phyloP scores from a whole-genome alignment of 2,329 filamentous ascomycete species.

The Phialemoniopsis sp. region DNA sequence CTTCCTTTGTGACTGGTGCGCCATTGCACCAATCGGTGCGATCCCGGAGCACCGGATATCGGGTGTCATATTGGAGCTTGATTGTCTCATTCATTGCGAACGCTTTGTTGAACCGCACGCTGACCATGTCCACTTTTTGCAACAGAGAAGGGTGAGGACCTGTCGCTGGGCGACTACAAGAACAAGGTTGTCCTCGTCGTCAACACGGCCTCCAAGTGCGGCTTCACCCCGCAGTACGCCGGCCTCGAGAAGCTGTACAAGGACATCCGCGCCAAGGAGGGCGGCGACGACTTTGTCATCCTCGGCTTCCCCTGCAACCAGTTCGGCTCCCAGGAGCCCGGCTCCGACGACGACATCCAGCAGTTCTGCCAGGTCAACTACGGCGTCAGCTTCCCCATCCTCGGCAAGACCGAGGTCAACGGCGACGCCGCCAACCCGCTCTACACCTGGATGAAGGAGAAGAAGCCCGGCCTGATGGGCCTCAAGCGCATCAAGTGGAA shows the following conservation, averaged over 20 bases:
- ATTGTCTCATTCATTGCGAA: no score
- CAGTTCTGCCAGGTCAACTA: slow-evolving; percentile 90
- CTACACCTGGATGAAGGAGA: slow-evolving; percentile 69
- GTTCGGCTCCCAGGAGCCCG: slow-evolving; percentile 88
- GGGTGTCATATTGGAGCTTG: no score
- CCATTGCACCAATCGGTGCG: no score
- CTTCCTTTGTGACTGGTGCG: no score
- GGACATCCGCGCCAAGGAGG: slow-evolving; percentile 60
- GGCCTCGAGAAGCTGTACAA: slow-evolving; percentile 91
- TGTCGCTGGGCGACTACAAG: slow-evolving; percentile 67
- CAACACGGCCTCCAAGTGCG: slow-evolving; percentile 98
- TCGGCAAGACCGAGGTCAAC: slow-evolving; percentile 93
- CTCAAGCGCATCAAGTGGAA: slow-evolving; percentile 97
- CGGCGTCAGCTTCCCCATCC: slow-evolving; percentile 84
- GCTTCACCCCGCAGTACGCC: slow-evolving; percentile 93
- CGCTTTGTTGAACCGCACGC: no score
- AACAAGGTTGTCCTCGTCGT: slow-evolving; percentile 94
- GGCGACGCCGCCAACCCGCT: slow-evolving; percentile 76
- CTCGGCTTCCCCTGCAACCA: slow-evolving; percentile 99
- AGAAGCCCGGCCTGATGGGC: slow-evolving; percentile 80
- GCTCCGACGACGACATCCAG: slow-evolving; percentile 75
- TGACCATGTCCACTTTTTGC: slow-evolving; percentile 8
- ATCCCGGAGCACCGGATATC: no score
- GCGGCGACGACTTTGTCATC: slow-evolving; percentile 71
- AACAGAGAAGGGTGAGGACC: slow-evolving; percentile 68